These are phyloP conservation scores for Aquilaria malaccensis DNA, from an alignment of 345 rosid genomes.

Conservation along the genomic window DNA sequence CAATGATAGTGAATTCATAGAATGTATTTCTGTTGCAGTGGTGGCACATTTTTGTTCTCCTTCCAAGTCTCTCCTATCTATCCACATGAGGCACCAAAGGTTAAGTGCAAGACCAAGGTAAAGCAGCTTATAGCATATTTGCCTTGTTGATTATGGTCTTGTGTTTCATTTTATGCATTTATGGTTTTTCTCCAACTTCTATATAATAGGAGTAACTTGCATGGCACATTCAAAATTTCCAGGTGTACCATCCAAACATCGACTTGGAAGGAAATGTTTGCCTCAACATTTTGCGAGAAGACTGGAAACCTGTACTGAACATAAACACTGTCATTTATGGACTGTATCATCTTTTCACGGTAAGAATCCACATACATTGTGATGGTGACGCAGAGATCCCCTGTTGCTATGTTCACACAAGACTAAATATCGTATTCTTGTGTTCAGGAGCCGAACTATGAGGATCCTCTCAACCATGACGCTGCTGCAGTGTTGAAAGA, in stretches of 20 bases:
- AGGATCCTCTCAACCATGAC: slow-evolving; percentile 95
- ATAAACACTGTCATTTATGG: slow-evolving; percentile 91
- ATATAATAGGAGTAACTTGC: neutral
- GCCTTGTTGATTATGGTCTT: neutral
- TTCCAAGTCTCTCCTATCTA: slow-evolving; percentile 86
- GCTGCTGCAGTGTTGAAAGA: slow-evolving; percentile 89
- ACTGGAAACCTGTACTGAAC: slow-evolving; percentile 98
- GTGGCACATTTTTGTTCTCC: slow-evolving; percentile 79
- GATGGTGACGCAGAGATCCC: neutral
- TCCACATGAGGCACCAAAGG: slow-evolving; percentile 96
- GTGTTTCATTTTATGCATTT: neutral
- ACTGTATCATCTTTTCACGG: slow-evolving; percentile 89
- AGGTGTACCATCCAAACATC: slow-evolving; percentile 98
- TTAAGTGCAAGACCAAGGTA: slow-evolving; percentile 98
- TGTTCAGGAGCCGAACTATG: slow-evolving; percentile 77
- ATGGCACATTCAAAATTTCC: slow-evolving; percentile 9
- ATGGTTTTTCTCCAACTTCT: too few relatives aligned
- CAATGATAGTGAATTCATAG: too few relatives aligned
- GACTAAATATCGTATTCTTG: neutral
- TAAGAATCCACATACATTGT: slow-evolving; percentile 16
- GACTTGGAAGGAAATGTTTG: slow-evolving; percentile 98
- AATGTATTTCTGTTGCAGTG: slow-evolving; percentile 25
- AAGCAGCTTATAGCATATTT: neutral
- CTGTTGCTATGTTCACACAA: slow-evolving; percentile 3
- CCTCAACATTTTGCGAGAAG: slow-evolving; percentile 88